A percentile compares a stretch with the other conserved stretches of the same genome.
These are phyloP conservation scores for Lasiodiplodia sp. DNA, from an alignment of 2,329 filamentous ascomycete species.

Conservation along the genomic window DNA sequence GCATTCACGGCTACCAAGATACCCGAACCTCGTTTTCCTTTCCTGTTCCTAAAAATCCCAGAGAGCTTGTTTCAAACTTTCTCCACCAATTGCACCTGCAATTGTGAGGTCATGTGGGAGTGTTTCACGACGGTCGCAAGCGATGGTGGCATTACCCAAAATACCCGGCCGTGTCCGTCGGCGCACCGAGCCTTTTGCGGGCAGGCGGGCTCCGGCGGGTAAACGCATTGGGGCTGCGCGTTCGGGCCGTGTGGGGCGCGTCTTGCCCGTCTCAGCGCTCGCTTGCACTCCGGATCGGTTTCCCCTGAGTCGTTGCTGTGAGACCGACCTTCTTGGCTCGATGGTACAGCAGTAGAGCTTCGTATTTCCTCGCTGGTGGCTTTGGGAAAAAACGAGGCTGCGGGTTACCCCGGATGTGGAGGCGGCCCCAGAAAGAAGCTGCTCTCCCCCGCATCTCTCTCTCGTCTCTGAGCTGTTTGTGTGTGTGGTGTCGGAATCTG, in stretches of 20 bases:
- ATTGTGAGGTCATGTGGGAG: neutral
- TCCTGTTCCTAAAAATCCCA: neutral
- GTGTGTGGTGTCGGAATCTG: neutral
- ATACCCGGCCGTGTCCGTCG: slow-evolving; percentile 12
- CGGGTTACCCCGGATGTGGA: too few relatives aligned
- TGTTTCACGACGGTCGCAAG: slow-evolving; percentile 12
- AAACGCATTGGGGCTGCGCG: neutral
- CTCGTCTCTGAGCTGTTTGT: too few relatives aligned
- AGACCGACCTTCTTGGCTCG: neutral
- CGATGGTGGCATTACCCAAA: slow-evolving; percentile 11
- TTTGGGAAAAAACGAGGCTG: too few relatives aligned
- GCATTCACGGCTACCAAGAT: too few relatives aligned
- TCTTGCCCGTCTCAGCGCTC: neutral
- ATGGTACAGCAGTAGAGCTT: neutral
- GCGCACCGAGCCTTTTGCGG: slow-evolving; percentile 5
- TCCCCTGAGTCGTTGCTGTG: neutral
- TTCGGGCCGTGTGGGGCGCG: neutral
- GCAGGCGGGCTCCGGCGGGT: neutral
- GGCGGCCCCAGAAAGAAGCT: too few relatives aligned
- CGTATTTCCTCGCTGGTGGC: too few relatives aligned
- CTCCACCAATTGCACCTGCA: slow-evolving; percentile 24
- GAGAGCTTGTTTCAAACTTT: slow-evolving; percentile 15
- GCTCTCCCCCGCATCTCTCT: too few relatives aligned
- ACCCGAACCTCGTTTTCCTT: too few relatives aligned
- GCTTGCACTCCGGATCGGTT: neutral